Conservation (phyloP, 345 rosid species). For the Raphanus sativus region DNA sequence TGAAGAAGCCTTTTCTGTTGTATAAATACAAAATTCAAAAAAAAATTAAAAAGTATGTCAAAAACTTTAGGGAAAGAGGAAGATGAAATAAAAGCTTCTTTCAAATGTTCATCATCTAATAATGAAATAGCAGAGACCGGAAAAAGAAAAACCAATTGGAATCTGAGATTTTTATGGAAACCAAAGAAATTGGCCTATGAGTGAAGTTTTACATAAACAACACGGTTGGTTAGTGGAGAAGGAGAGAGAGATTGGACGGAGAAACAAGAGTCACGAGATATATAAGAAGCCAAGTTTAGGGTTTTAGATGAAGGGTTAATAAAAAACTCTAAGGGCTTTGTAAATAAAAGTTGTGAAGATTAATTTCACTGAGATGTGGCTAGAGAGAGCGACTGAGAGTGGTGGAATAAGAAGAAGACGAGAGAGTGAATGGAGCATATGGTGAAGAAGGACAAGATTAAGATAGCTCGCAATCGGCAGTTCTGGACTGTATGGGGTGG, state of each 20-base stretch:
- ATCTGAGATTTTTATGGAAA: constrained; percentile 10
- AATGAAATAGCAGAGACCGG: constrained; percentile 14
- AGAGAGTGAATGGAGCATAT: constrained; percentile 43
- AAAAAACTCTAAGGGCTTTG: constrained; percentile 2
- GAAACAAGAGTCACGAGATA: constrained; percentile 38
- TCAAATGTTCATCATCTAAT: constrained; percentile 23
- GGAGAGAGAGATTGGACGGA: constrained; percentile 28
- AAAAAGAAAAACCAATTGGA: constrained; percentile 12
- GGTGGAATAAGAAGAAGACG: constrained; percentile 27
- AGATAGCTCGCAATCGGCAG: constrained; percentile 41
- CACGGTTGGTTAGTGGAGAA: constrained; percentile 12
- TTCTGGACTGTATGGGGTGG: constrained; percentile 23
- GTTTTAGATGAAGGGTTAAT: constrained; percentile 15
- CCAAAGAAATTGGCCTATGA: constrained; percentile 19
- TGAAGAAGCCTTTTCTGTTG: not conserved
- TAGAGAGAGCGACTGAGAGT: not conserved
- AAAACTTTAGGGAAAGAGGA: constrained; percentile 37
- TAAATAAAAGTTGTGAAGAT: constrained; percentile 16
- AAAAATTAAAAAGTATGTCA: constrained; percentile 33
- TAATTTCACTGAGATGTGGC: not conserved
- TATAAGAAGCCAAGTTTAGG: constrained; percentile 33
- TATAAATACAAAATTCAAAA: constrained; percentile 13
- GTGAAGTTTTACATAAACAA: constrained; percentile 30
- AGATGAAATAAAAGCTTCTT: constrained; percentile 17
- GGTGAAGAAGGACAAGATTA: constrained; percentile 54